Conservation (phyloP, 1,284 basidiomycete genomes). For the Agroathelia rolfsii region DNA sequence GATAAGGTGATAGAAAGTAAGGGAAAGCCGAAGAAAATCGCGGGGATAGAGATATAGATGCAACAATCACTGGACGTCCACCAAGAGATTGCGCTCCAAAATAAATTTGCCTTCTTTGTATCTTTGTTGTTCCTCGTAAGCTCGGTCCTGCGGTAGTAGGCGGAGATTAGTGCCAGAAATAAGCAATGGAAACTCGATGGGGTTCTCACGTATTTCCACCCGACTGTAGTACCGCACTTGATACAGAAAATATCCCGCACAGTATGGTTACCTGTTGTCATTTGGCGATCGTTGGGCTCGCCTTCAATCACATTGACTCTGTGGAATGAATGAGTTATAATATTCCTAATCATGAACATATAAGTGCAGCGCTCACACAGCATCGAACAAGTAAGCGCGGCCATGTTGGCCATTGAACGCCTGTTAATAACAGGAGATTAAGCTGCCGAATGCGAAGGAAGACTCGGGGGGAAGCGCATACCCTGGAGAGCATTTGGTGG, state of each 20-base stretch:
- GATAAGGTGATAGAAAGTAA: no score
- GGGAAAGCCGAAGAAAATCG: no score
- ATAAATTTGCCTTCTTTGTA: slow-evolving; percentile 99
- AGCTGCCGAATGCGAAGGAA: no score
- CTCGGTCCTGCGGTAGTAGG: slow-evolving; percentile 59
- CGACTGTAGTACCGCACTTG: slow-evolving; percentile 79
- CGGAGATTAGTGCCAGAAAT: slow-evolving; percentile 8
- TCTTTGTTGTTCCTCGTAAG: slow-evolving; percentile 83
- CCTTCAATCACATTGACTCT: slow-evolving; percentile 88
- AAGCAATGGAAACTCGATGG: slow-evolving; percentile 8
- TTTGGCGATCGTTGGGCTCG: slow-evolving; percentile 82
- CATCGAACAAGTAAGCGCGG: slow-evolving; percentile 86
- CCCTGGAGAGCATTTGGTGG: slow-evolving; percentile 87
- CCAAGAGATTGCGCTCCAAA: slow-evolving; percentile 84
- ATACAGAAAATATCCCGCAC: slow-evolving; percentile 91
- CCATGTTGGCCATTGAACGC: slow-evolving; percentile 94
- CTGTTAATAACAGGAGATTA: slow-evolving; percentile 29
- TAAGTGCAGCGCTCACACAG: slow-evolving; percentile 62
- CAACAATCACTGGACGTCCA: slow-evolving; percentile 57
- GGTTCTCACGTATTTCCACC: slow-evolving; percentile 97
- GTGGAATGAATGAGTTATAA: slow-evolving; percentile 11
- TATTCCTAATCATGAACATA: slow-evolving; percentile 8
- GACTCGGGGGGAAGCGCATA: slow-evolving; percentile 41
- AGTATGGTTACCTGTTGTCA: slow-evolving; percentile 95
- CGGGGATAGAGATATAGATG: slow-evolving; percentile 3